Base-by-base conservation (phyloP, 2,329 filamentous ascomycete genomes). In the Sordariomycetes sp. region DNA sequence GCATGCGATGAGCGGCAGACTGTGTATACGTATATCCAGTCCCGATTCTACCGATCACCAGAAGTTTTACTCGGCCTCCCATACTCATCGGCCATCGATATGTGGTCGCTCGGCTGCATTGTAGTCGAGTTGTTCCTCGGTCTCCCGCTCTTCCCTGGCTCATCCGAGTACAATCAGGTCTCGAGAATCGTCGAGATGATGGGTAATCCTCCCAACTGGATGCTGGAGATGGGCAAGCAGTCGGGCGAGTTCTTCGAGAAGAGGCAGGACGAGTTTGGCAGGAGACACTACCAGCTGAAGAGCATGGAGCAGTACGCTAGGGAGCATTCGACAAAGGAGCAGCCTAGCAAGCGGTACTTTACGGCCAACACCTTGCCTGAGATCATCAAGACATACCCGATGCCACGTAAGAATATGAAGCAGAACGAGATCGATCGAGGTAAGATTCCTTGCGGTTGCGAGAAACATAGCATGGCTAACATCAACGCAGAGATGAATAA, bases 321-420 rank as follows among this genome's bases (percentile, higher is more conserved):
- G 37, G 92, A 98, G 55, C 92, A 94, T 54, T 84, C 84, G 39
- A 92, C 87, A 23, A 98, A 98, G 57, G 92, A 98, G 59, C 92
- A 96, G 57, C 92, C 92, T 16, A 98, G 92, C 75, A 98, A 98
- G 69, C 96, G 96, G 62, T 98, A 98, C 59, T 98, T 98, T 64
- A 85, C 90, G 48, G 87, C 88, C 23, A 95, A 79, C 26, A 94
- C 87, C 2, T 64, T 98, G 34, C 90, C 90, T 4, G 92, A 98
- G 45, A 98, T 98, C 43, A 96, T 98, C 63, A 86, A 93, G 55
- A 87, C 85, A 36, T 98, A 98, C 54, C 84, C 92, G 6, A 95
- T 98, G 90, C 92, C 92, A 31, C 75, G 92, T 50, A 98, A 98
- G 66, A 95, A 95, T 52, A 98, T 98, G 92, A 98, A 98, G 66